phyloP scores from a whole-genome alignment of 208 protist species.

The Acanthamoeba lugdunensis region DNA sequence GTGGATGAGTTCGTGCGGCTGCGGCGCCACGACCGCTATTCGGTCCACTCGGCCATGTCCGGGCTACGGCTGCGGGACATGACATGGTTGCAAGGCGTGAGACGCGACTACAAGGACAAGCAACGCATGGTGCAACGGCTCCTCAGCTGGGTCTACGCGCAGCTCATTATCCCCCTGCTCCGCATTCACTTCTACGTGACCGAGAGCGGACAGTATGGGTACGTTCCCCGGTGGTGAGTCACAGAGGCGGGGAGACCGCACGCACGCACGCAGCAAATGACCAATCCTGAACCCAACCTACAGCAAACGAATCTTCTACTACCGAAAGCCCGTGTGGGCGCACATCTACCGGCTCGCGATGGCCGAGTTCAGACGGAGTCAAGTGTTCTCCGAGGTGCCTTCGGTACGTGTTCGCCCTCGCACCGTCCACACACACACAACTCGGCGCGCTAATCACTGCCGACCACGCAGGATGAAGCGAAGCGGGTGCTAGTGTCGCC shows the following conservation, averaged over 20 bases:
- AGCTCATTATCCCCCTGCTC: slow-evolving; percentile 45
- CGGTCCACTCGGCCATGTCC: neutral
- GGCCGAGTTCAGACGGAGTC: neutral
- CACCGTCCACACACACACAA: no score
- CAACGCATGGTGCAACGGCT: slow-evolving; percentile 24
- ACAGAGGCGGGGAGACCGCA: no score
- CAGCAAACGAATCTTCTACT: slow-evolving; percentile 72
- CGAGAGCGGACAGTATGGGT: slow-evolving; percentile 61
- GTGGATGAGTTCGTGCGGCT: slow-evolving; percentile 54
- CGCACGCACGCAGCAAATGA: neutral
- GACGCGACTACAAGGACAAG: slow-evolving; percentile 4
- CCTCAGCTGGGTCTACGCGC: slow-evolving; percentile 54
- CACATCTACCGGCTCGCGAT: slow-evolving; percentile 63
- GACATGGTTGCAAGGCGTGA: slow-evolving; percentile 8
- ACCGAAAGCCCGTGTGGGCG: slow-evolving; percentile 72
- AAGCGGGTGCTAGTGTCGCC: neutral
- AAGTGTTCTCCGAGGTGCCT: slow-evolving; percentile 47
- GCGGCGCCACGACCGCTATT: slow-evolving; percentile 27
- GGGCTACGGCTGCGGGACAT: slow-evolving; percentile 43
- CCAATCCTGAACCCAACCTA: neutral
- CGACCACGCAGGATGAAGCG: neutral
- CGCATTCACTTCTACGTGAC: slow-evolving; percentile 73
- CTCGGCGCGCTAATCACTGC: neutral
- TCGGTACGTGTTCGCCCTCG: neutral
- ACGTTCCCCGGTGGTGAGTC: neutral